phyloP scores from a whole-genome alignment of 2,329 filamentous ascomycete species.

The Sporothrix protearum region DNA sequence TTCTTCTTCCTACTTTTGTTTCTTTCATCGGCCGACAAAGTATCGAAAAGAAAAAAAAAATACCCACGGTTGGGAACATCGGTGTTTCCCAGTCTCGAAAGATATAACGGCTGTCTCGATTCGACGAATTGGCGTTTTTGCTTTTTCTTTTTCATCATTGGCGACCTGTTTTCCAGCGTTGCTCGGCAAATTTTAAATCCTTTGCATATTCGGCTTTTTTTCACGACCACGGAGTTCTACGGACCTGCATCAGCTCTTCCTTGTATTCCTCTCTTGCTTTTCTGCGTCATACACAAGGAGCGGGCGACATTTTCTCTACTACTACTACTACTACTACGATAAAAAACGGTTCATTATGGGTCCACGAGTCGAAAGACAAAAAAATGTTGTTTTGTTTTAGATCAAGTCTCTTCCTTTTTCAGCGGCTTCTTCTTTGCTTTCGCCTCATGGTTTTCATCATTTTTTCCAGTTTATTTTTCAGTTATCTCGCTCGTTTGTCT shows the following conservation, averaged over 20 bases:
- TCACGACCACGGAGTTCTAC: conserved; percentile 42
- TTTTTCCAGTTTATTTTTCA: conserved; percentile 10
- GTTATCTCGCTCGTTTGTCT: background rate
- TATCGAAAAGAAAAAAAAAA: conserved; percentile 31
- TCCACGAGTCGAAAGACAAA: conserved; percentile 49
- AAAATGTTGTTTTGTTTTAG: conserved; percentile 47
- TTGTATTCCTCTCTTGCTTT: conserved; percentile 32
- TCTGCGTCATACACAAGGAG: conserved; percentile 35
- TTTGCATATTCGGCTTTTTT: conserved; percentile 35
- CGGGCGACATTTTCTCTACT: conserved; percentile 42
- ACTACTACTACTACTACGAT: conserved; percentile 38
- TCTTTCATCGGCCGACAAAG: conserved; percentile 29
- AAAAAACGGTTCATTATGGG: conserved; percentile 48
- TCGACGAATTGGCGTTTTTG: conserved; percentile 46
- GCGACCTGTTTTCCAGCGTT: conserved; percentile 27
- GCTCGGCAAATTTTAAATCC: conserved; percentile 19
- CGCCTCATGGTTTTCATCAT: conserved; percentile 9
- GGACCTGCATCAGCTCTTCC: conserved; percentile 32
- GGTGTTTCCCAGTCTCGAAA: conserved; percentile 38
- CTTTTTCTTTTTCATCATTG: conserved; percentile 37
- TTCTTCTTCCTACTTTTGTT: conserved; percentile 23
- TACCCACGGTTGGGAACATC: conserved; percentile 33
- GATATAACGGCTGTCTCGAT: conserved; percentile 41
- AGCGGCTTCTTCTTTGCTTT: conserved; percentile 20
- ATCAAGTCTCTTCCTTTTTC: conserved; percentile 38